phyloP scores from a whole-genome alignment of 345 rosid genomes.

The Brassica incana region DNA sequence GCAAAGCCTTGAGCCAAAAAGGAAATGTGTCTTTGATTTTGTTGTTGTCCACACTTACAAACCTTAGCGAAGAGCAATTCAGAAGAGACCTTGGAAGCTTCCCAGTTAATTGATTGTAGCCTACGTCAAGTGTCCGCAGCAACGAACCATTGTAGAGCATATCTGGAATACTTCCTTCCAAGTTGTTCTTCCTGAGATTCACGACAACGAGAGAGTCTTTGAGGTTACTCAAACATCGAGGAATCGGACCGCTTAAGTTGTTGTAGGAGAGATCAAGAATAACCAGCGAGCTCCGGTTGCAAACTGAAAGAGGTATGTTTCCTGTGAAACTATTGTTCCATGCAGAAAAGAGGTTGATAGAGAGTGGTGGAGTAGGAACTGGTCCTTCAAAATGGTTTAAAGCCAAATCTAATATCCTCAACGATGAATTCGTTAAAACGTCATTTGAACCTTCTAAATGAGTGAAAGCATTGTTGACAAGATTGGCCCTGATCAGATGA shows the following conservation, averaged over 20 bases:
- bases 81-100: slow-evolving; percentile 22
- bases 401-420: background rate
- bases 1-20: background rate
- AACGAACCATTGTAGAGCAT: background rate
- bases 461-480: background rate
- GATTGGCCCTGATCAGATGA: rapidly evolving
- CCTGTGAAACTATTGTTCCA: background rate
- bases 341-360: background rate
- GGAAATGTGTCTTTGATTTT: background rate
- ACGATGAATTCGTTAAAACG: background rate
- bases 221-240: slow-evolving; percentile 23
- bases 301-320: background rate
- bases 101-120: slow-evolving; percentile 30
- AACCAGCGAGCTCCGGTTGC: background rate
- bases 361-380: slow-evolving; percentile 1
- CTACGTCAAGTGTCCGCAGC: slow-evolving; percentile 22
- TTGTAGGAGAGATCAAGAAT: background rate
- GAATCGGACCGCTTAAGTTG: slow-evolving; percentile 26
- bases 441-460: background rate
- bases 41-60: slow-evolving; percentile 16
- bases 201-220: background rate
- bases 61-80: slow-evolving; percentile 6
- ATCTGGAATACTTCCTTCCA: slow-evolving; percentile 34
- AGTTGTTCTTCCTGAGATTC: slow-evolving; percentile 32
- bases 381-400: background rate